Percentiles rank a stretch among this genome's conserved stretches.
These are phyloP conservation scores for Niebla homalea DNA, from an alignment of 495 filamentous ascomycete species.

Conservation along the genomic window DNA sequence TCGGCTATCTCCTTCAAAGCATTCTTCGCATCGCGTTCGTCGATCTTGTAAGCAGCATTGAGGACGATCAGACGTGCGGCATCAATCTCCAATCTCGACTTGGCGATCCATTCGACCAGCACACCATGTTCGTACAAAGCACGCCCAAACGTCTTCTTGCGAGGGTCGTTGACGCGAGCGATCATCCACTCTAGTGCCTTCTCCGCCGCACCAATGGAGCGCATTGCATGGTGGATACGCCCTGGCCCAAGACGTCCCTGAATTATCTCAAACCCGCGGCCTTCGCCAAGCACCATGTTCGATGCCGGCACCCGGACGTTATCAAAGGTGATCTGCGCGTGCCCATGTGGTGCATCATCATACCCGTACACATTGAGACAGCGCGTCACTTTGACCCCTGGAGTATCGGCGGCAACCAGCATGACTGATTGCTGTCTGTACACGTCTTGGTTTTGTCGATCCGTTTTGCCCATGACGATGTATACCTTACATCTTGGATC, in stretches of 20 bases:
- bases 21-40: constrained; percentile 63
- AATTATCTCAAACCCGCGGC: constrained; percentile 93
- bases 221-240: constrained; percentile 90
- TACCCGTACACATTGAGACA: constrained; percentile 87
- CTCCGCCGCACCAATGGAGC: constrained; percentile 76
- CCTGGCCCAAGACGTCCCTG: constrained; percentile 85
- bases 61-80: constrained; percentile 73
- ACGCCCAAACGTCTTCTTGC: constrained; percentile 76
- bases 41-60: constrained; percentile 84
- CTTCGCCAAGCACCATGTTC: constrained; percentile 77
- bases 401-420: constrained; percentile 60
- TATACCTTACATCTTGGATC: constrained; percentile 84
- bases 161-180: constrained; percentile 75
- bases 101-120: constrained; percentile 86
- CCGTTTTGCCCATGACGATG: constrained; percentile 82
- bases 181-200: constrained; percentile 79
- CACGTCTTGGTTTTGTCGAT: constrained; percentile 53
- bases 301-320: constrained; percentile 67
- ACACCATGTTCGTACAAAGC: constrained; percentile 70
- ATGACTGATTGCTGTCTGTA: constrained; percentile 87
- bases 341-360: constrained; percentile 88
- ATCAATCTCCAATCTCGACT: constrained; percentile 81
- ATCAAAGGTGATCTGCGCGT: constrained; percentile 76
- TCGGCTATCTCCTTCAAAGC: constrained; percentile 76
- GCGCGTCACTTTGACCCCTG: constrained; percentile 69